Conservation (phyloP, 352 stramenopile genomes). For the Phytophthora syringae region DNA sequence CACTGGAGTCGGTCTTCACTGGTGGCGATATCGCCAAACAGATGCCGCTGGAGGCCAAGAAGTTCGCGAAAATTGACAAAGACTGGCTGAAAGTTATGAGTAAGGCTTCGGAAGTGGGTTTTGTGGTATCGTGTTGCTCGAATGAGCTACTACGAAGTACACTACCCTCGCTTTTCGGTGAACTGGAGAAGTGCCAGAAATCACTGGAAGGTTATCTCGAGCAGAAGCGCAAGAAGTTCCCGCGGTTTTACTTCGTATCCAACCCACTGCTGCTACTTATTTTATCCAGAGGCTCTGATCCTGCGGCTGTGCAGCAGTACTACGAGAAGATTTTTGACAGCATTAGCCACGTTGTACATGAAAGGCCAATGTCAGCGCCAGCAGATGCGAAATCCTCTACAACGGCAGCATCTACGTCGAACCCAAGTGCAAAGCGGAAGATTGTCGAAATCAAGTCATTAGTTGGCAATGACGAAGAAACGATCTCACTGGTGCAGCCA, state of each 20-base stretch:
- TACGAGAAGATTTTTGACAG: conserved; percentile 91
- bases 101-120: conserved; percentile 78
- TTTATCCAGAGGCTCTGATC: conserved; percentile 86
- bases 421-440: conserved; percentile 49
- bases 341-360: conserved; percentile 80
- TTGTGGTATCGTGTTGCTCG: conserved; percentile 80
- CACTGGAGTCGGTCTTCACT: conserved; percentile 92
- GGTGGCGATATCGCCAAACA: conserved; percentile 93
- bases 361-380: conserved; percentile 29
- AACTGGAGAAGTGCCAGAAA: conserved; percentile 94
- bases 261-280: conserved; percentile 92
- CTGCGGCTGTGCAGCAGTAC: conserved; percentile 79
- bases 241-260: conserved; percentile 93
- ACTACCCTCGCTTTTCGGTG: conserved; percentile 87
- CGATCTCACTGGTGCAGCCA: conserved; percentile 60
- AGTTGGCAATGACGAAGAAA: conserved; percentile 74
- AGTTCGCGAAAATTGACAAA: conserved; percentile 94
- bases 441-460: conserved; percentile 85
- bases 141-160: conserved; percentile 88
- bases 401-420: conserved; percentile 2
- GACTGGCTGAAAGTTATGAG: conserved; percentile 93
- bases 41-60: conserved; percentile 92
- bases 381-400: conserved; percentile 18
- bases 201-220: conserved; percentile 91
- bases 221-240: conserved; percentile 92